phyloP scores from a whole-genome alignment of 306 rosid genomes.

The Cicer cuneatum region DNA sequence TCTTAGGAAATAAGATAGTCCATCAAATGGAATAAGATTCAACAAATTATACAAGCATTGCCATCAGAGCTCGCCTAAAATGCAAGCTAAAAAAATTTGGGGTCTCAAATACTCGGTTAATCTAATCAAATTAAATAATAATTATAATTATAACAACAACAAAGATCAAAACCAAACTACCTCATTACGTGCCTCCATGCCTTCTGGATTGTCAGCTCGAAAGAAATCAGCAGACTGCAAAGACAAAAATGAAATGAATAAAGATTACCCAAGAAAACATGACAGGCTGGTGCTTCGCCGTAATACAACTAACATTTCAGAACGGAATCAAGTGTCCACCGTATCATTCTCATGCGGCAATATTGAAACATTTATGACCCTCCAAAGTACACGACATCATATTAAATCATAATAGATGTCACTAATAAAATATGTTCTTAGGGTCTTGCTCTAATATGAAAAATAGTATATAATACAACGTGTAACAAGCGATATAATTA shows the following conservation, averaged over 20 bases:
- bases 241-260: conserved; percentile 38
- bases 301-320: conserved; percentile 7
- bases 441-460: conserved; percentile 12
- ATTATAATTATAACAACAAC: not conserved
- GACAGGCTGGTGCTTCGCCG: conserved; percentile 36
- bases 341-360: not conserved
- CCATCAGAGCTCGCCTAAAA: conserved; percentile 16
- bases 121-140: conserved; percentile 38
- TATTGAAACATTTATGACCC: conserved; percentile 24
- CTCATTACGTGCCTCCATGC: conserved; percentile 97
- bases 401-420: conserved; percentile 11
- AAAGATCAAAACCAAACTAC: conserved; percentile 57
- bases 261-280: conserved; percentile 33
- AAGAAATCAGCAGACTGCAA: conserved; percentile 94
- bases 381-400: conserved; percentile 31
- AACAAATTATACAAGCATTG: conserved; percentile 32
- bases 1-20: conserved; percentile 16
- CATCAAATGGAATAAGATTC: conserved; percentile 12
- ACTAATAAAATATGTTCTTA: conserved; percentile 27
- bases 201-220: conserved; percentile 97
- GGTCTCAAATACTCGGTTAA: not conserved
- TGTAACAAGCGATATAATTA: conserved; percentile 6
- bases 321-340: conserved; percentile 19
- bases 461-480: too few species aligned
- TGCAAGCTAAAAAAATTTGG: conserved; percentile 14